Percentiles rank a stretch among this genome's conserved stretches.
These are phyloP conservation scores for Xanthoconium stramineum DNA, from an alignment of 768 basidiomycete species.

Conservation along the genomic window DNA sequence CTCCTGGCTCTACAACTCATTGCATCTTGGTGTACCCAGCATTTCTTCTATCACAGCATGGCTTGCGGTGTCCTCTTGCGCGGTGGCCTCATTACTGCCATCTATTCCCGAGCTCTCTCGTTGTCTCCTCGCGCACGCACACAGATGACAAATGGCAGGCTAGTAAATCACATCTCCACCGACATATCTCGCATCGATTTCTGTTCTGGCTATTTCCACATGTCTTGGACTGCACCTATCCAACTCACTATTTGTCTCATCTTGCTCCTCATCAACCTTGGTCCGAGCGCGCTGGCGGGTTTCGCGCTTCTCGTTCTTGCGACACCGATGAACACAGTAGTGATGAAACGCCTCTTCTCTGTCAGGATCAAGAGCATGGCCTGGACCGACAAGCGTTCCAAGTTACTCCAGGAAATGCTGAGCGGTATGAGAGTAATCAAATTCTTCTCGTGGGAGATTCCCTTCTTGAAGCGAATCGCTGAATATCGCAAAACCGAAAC, in stretches of 20 bases:
- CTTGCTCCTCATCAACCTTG: slow-evolving; percentile 71
- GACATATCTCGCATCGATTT: slow-evolving; percentile 93
- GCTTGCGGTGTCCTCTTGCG: slow-evolving; percentile 78
- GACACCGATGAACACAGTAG: slow-evolving; percentile 67
- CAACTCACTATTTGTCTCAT: slow-evolving; percentile 76
- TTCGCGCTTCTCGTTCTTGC: slow-evolving; percentile 64
- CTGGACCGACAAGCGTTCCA: slow-evolving; percentile 90
- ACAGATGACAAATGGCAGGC: slow-evolving; percentile 79
- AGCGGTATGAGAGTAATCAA: slow-evolving; percentile 92
- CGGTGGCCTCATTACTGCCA: slow-evolving; percentile 82
- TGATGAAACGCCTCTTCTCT: slow-evolving; percentile 62
- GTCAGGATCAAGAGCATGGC: slow-evolving; percentile 72
- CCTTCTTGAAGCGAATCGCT: slow-evolving; percentile 72
- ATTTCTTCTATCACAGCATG: slow-evolving; percentile 78
- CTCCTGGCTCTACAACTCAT: slow-evolving; percentile 68
- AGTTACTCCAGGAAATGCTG: slow-evolving; percentile 84
- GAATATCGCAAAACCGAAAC: slow-evolving; percentile 73
- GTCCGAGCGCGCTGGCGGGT: slow-evolving; percentile 53
- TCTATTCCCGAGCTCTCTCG: slow-evolving; percentile 74
- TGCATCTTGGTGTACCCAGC: slow-evolving; percentile 66
- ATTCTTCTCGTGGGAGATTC: slow-evolving; percentile 84
- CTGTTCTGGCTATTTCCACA: slow-evolving; percentile 75
- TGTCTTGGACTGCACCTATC: slow-evolving; percentile 75
- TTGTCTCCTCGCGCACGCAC: slow-evolving; percentile 78
- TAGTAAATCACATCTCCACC: slow-evolving; percentile 92